Percentiles rank a stretch among this genome's conserved stretches.
phyloP scores from a whole-genome alignment of 2,329 filamentous ascomycete species.

The Colletotrichum sp. region DNA sequence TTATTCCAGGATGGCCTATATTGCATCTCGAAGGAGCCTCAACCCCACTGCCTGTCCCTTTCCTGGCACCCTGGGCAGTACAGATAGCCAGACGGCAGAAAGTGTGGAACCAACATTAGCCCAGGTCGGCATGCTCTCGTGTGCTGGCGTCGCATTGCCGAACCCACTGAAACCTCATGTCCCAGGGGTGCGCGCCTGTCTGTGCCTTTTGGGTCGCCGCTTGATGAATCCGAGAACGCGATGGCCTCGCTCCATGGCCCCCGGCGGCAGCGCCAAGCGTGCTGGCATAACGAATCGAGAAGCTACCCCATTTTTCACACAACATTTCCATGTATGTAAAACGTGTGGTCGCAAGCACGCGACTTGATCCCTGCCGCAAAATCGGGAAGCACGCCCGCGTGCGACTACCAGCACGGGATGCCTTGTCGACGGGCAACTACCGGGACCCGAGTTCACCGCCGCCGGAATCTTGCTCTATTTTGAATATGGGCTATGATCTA shows the following conservation, averaged over 20 bases:
- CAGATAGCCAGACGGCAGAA: no score
- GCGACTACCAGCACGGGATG: rapidly evolving
- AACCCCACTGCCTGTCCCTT: no score
- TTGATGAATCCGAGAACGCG: not conserved
- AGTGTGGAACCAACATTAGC: not conserved
- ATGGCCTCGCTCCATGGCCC: not conserved
- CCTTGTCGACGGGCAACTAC: not conserved
- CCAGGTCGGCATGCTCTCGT: not conserved
- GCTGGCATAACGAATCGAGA: not conserved
- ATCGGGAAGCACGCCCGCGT: not conserved
- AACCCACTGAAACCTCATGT: not conserved
- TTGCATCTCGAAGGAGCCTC: no score
- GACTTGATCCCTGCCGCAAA: not conserved
- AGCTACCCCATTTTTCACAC: not conserved
- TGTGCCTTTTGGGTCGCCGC: not conserved
- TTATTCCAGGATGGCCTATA: no score
- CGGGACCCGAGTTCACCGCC: not conserved
- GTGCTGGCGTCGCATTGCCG: not conserved
- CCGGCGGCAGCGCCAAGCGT: not conserved
- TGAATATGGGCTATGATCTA: no score
- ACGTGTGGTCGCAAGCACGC: not conserved
- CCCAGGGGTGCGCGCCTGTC: not conserved
- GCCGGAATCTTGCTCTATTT: rapidly evolving
- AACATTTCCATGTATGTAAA: not conserved
- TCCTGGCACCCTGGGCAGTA: no score